These are phyloP conservation scores for Eremothecium cymbalariae DNA, from an alignment of 1,139 yeast genomes.

Conservation along the genomic window DNA sequence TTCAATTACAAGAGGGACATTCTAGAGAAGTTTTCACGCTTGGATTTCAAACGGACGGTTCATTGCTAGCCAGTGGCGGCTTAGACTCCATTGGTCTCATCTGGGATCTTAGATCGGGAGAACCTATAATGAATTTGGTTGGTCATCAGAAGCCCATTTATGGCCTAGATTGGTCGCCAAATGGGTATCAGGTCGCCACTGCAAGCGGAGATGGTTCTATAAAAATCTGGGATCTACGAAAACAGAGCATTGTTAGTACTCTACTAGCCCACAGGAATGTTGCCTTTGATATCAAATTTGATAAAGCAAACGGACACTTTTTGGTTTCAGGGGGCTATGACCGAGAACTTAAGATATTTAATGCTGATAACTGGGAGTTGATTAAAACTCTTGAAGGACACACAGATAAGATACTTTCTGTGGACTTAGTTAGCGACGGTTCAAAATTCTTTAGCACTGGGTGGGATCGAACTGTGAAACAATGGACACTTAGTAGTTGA, in stretches of 20 bases:
- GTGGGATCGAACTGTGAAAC: constrained; percentile 72
- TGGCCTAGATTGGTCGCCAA: constrained; percentile 64
- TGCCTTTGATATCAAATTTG: constrained; percentile 59
- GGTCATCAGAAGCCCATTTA: constrained; percentile 72
- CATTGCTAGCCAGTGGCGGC: constrained; percentile 70
- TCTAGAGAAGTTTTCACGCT: constrained; percentile 61
- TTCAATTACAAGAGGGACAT: constrained; percentile 77
- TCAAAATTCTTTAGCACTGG: constrained; percentile 54
- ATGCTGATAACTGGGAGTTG: constrained; percentile 65
- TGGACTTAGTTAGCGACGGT: constrained; percentile 46
- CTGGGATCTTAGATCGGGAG: constrained; percentile 87
- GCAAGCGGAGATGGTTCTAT: constrained; percentile 80
- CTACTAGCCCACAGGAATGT: constrained; percentile 74
- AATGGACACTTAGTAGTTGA: constrained; percentile 45
- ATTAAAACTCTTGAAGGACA: constrained; percentile 52
- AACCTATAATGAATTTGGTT: constrained; percentile 47
- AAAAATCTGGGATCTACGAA: constrained; percentile 81
- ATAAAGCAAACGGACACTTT: constrained; percentile 40
- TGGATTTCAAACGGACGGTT: constrained; percentile 69
- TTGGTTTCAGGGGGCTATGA: constrained; percentile 67
- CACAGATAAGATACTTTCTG: constrained; percentile 64
- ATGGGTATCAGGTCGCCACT: constrained; percentile 69
- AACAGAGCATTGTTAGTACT: constrained; percentile 37
- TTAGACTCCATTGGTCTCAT: constrained; percentile 63
- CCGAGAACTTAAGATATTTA: constrained; percentile 53